Percentiles rank a stretch among this genome's conserved stretches.
Conservation (phyloP, 306 rosid genomes). For the Hippophae tibetana region DNA sequence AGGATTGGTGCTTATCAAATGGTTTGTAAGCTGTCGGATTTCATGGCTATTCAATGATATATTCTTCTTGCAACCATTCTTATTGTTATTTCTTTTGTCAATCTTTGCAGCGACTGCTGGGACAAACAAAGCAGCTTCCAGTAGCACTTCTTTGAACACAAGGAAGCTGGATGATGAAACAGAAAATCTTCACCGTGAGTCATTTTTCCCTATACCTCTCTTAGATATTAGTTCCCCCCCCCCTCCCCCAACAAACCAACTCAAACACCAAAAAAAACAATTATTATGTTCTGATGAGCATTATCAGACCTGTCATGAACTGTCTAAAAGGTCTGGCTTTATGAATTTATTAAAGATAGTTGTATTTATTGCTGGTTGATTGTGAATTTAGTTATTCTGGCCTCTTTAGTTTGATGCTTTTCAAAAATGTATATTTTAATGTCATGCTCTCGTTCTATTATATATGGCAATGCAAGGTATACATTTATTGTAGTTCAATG, state of each 20-base stretch:
- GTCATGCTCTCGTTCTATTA: too few species aligned
- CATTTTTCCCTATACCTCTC: background rate
- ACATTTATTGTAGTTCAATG: too few species aligned
- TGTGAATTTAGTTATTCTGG: too few species aligned
- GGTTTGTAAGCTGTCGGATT: background rate
- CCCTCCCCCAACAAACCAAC: too few species aligned
- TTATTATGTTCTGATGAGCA: background rate
- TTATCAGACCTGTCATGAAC: too few species aligned
- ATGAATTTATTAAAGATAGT: too few species aligned
- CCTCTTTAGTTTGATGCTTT: too few species aligned
- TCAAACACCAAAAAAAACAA: background rate
- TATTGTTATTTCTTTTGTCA: background rate
- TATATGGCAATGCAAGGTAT: too few species aligned
- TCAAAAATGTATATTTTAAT: too few species aligned
- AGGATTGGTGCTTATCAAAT: background rate
- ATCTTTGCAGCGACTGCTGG: conserved; percentile 57
- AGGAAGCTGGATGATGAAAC: conserved; percentile 87
- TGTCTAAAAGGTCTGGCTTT: too few species aligned
- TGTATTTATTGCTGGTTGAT: too few species aligned
- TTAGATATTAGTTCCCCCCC: background rate
- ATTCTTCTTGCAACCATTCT: background rate
- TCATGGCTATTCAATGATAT: background rate
- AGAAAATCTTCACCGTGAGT: conserved; percentile 73
- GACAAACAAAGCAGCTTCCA: conserved; percentile 70
- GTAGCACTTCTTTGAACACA: conserved; percentile 74